Base-by-base conservation (phyloP, 805 yeast genomes). In the Torulaspora indica region DNA sequence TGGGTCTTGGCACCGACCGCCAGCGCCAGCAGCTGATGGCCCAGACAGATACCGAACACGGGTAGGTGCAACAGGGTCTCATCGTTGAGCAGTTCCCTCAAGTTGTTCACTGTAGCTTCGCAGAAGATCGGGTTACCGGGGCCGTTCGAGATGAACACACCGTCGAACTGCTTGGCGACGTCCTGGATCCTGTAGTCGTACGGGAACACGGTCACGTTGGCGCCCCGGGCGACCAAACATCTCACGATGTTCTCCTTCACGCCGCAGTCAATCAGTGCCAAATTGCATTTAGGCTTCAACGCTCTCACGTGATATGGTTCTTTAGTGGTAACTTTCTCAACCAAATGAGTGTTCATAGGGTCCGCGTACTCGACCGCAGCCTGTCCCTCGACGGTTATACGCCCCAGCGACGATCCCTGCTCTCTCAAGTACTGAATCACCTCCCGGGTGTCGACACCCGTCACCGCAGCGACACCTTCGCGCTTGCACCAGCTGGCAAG, bases 81-180 rank as follows among this genome's bases (percentile, higher is more conserved):
- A 47, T 77, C 68, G 36, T 75, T 75, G 81, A 91, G 79, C 45
- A 91, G 77, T 59, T 77, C 73, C 61, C 74, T 78, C 66, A 91
- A 75, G 69, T 83, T 81, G 56, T 75, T 74, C 27, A 87, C 86
- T 8, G 98, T 90, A 31, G 76, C 60, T 28, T 82, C 65, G 73
- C 96, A 89, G 68, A 86, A 91, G 39, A 95, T 85, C 62, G 98
- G 98, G 69, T 91, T 96, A 60, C 98, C 98, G 43, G 98, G 98
- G 43, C 98, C 98, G 64, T 91, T 91, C 34, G 96, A 85, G 54
- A 89, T 79, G 71, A 93, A 93, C 42, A 93, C 71, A 58, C 98
- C 99, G 63, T 93, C 98, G 60, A 90, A 93, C 67, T 84, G 85
- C 67, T 79, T 78, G 43, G 96, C 96, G 52, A 90, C 80, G 58